phyloP scores from a whole-genome alignment of 305 asterid genomes.

The Ilex paraguariensis region DNA sequence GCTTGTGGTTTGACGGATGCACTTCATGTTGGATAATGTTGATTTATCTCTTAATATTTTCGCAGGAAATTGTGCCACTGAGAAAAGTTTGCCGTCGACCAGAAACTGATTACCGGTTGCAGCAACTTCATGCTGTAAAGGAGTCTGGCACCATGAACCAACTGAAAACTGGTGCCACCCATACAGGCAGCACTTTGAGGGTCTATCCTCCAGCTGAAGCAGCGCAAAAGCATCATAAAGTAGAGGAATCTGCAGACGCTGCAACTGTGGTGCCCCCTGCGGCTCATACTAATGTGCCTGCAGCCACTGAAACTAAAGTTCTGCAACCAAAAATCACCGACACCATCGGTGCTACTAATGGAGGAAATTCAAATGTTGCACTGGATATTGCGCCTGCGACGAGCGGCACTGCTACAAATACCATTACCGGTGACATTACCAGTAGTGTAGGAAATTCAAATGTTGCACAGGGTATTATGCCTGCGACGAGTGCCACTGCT shows the following conservation, averaged over 20 bases:
- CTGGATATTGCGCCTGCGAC: not conserved
- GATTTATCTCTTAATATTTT: not conserved
- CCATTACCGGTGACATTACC: not conserved
- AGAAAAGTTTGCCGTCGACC: conserved; percentile 91
- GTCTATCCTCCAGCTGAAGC: conserved; percentile 25
- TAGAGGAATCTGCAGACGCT: conserved; percentile 14
- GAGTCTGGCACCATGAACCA: conserved; percentile 28
- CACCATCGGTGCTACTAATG: not conserved
- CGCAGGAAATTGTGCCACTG: conserved; percentile 83
- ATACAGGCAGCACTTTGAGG: conserved; percentile 22
- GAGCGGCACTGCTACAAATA: not conserved
- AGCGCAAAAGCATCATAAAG: conserved; percentile 33
- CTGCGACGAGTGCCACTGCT: no score
- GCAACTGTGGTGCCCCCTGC: conserved; percentile 8
- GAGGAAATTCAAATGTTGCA: not conserved
- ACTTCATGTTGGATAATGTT: not conserved
- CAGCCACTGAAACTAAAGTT: not conserved
- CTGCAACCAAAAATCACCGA: not conserved
- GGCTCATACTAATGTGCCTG: not conserved
- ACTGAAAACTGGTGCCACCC: conserved; percentile 32
- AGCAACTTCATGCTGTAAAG: conserved; percentile 51
- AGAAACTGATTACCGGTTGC: conserved; percentile 87
- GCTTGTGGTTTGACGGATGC: not conserved
- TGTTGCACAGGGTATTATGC: no score
- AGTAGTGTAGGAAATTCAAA: no score